Percentiles rank a stretch among this genome's conserved stretches.
phyloP scores from a whole-genome alignment of 192 early-diverging fungal genomes.

The Obelidium mucronatum region DNA sequence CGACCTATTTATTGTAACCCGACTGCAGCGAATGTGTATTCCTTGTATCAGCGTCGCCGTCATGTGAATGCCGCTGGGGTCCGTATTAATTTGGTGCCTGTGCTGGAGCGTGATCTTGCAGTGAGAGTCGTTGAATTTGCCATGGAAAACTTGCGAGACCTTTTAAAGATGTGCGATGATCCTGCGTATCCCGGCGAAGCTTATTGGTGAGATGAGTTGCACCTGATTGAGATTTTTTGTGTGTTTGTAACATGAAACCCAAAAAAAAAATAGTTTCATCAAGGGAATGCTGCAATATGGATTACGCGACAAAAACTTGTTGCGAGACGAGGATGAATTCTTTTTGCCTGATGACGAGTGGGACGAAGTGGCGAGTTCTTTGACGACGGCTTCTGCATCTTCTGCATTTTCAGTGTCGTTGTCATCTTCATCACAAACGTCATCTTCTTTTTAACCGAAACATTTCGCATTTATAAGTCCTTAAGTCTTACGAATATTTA shows the following conservation, averaged over 20 bases:
- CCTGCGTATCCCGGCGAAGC: constrained; percentile 45
- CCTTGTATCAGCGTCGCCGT: constrained; percentile 36
- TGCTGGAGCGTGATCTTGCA: constrained; percentile 35
- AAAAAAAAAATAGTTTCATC: constrained; percentile 29
- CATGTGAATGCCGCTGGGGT: constrained; percentile 40
- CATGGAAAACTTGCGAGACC: constrained; percentile 26
- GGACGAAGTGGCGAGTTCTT: constrained; percentile 34
- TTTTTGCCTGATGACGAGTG: constrained; percentile 44
- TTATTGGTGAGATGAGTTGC: constrained; percentile 37
- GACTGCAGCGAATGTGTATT: constrained; percentile 23
- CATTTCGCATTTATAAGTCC: too few species aligned
- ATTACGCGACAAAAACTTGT: constrained; percentile 38
- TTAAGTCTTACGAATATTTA: too few species aligned
- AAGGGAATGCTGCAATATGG: constrained; percentile 44
- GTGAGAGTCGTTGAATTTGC: constrained; percentile 33
- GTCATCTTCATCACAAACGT: too few species aligned
- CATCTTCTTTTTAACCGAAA: too few species aligned
- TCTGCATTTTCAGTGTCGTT: too few species aligned
- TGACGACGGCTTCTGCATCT: too few species aligned
- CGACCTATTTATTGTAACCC: constrained; percentile 28
- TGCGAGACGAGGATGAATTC: constrained; percentile 43
- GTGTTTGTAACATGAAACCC: neutral
- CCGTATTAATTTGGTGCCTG: constrained; percentile 38
- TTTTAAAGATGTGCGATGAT: constrained; percentile 37
- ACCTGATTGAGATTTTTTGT: neutral